Conservation (phyloP, 2,329 filamentous ascomycete species). For the Escovopsis sp. region DNA sequence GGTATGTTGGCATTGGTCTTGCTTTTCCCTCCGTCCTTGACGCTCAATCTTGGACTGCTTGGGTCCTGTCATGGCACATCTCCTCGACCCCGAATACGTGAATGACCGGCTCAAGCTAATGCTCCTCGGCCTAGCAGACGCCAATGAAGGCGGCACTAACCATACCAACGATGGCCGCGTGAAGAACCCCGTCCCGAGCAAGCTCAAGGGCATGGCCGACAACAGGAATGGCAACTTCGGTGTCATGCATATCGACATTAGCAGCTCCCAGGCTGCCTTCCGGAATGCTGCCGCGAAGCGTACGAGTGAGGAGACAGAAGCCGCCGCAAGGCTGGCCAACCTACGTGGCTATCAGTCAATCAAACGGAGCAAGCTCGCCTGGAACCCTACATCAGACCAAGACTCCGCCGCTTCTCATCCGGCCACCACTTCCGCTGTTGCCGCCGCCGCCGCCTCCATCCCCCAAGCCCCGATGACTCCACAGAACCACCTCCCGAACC, state of each 20-base stretch:
- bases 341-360: conserved; percentile 38
- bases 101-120: conserved; percentile 2
- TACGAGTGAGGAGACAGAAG: conserved; percentile 45
- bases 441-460: neutral
- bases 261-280: conserved; percentile 29
- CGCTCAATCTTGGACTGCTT: too few relatives aligned
- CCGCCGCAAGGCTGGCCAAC: conserved; percentile 41
- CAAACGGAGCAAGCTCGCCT: conserved; percentile 26
- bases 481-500: conserved; percentile 2
- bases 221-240: conserved; percentile 45
- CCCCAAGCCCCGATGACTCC: conserved; percentile 2
- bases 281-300: conserved; percentile 42
- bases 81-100: neutral
- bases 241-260: conserved; percentile 46
- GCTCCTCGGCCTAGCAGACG: conserved; percentile 2
- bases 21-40: too few relatives aligned
- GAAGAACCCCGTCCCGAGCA: conserved; percentile 45
- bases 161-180: conserved; percentile 17
- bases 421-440: neutral
- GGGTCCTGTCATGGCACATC: neutral
- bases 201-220: conserved; percentile 43
- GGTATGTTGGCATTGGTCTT: conserved; percentile 2
- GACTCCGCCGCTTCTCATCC: conserved; percentile 1
- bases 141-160: conserved; percentile 4
- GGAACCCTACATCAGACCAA: conserved; percentile 7